Evolutionary conservation across 2,329 filamentous ascomycete species (phyloP), one percentile per base, ranked within the genome.

Genomic region (Anthostomella pinea): DNA sequence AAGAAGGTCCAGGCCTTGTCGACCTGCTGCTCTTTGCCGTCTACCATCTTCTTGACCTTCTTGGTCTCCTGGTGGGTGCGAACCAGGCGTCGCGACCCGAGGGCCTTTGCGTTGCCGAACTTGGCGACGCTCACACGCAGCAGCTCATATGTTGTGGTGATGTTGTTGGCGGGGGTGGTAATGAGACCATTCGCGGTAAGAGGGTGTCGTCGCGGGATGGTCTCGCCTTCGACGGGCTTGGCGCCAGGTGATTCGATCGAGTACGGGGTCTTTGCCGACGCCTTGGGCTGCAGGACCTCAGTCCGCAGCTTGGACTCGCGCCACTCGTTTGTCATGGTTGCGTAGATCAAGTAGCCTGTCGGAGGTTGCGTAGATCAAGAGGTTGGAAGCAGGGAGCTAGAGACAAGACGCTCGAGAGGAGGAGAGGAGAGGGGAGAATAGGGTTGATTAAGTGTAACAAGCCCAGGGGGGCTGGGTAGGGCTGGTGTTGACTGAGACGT

Each of bases 1-100:
- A 87, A 93, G 66, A 85, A 94, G 38, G 82, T 84, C 87, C 87
- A 94, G 57, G 87, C 76, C 79, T 94, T 94, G 62, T 91, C 85
- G 18, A 90, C 77, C 64, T 89, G 78, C 55, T 77, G 69, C 71
- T 91, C 83, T 56, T 83, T 75, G 48, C 87, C 87, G 60, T 93
- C 85, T 28, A 94, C 70, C 39, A 89, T 74, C 74, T 90, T 93
- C 77, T 91, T 93, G 61, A 94, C 70, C 73, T 88, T 91, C 73
- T 91, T 94, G 54, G 79, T 85, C 67, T 94, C 87, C 51, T 82
- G 75, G 62, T 93, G 87, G 22, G 81, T 83, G 63, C 83, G 77
- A 64, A 94, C 67, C 42, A 93, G 73, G 60, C 77, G 82, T 47
- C 87, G 81, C 51, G 77, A 81, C 44, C 85, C 87, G 49, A 86